Evolutionary conservation across 1,284 basidiomycete genomes (phyloP), one percentile per base, ranked within the genome.

Genomic region (Austropuccinia psidii): DNA sequence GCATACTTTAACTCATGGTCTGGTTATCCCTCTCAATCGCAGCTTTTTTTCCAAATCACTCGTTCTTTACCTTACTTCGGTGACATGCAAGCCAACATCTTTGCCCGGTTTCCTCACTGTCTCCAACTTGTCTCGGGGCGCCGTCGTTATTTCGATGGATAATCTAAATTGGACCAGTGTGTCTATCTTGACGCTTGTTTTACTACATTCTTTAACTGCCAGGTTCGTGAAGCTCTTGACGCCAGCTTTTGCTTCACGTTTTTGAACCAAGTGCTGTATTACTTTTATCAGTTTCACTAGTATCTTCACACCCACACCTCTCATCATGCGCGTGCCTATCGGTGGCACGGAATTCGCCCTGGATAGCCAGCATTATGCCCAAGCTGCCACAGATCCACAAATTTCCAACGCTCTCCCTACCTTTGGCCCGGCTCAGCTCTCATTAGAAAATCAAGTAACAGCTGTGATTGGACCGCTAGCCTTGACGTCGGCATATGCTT

Each of bases 31-130:
- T n/a, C n/a, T n/a, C n/a, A n/a, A n/a, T n/a, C n/a, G n/a, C n/a
- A 65, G 62, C 33, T 54, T 67, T 13, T 67, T 67, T 67, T 67
- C 64, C 37, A 50, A 55, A 67, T 24, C 47, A 24, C 64, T 67
- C 24, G 49, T 67, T 21, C 35, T 67, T 13, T 67, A 37, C 27
- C 49, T 67, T 11, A 67, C 64, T 4, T 67, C 47, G 24, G 37
- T 50, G 24, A 50, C 64, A 15, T 50, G 52, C 64, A 45, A 35
- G 37, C 64, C 64, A 11, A 50, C 33, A 24, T 50, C 64, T 9
- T 35, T 67, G 21, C 39, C 49, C 64, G 52, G 49, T 41, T 67
- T 67, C 33, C 13, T 67, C 37, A 27, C 19, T n/a, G 27, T 67
- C 49, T 52, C 64, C 24, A 67, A 35, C 49, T 49, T 67, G 29